A percentile compares a stretch with the other conserved stretches of the same genome.
These are phyloP conservation scores for Curvularia sp. DNA, from an alignment of 2,329 filamentous ascomycete genomes.

Conservation along the genomic window DNA sequence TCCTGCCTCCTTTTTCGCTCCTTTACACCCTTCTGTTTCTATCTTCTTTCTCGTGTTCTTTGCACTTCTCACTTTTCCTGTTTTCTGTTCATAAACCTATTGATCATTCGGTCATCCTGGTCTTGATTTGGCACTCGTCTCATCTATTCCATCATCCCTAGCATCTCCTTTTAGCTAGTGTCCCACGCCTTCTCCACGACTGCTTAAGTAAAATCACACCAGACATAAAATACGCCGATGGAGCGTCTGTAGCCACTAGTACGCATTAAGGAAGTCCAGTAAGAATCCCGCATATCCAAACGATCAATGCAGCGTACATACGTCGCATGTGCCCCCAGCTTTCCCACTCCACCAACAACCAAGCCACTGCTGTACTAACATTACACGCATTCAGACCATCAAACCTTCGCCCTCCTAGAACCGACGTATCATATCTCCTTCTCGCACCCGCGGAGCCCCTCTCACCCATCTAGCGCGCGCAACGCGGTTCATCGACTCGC, in stretches of 20 bases:
- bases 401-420: neutral
- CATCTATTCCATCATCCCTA: neutral
- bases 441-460: neutral
- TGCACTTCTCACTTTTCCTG: no score
- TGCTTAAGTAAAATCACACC: no score
- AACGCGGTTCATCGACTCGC: conserved; percentile 7
- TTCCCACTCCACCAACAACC: neutral
- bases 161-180: neutral
- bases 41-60: neutral
- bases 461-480: neutral
- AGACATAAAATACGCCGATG: no score
- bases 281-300: no score
- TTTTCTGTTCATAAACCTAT: no score
- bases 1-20: neutral
- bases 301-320: neutral
- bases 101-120: no score
- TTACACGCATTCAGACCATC: neutral
- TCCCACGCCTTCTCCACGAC: neutral
- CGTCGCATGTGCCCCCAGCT: neutral
- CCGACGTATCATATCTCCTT: neutral
- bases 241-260: no score
- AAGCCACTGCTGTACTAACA: neutral
- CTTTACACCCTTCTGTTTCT: neutral
- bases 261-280: no score
- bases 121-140: no score